A percentile compares a stretch with the other conserved stretches of the same genome.
phyloP scores from a whole-genome alignment of 78 protist genomes.

The slime mould (Dictyostelium discoideum) region DNA sequence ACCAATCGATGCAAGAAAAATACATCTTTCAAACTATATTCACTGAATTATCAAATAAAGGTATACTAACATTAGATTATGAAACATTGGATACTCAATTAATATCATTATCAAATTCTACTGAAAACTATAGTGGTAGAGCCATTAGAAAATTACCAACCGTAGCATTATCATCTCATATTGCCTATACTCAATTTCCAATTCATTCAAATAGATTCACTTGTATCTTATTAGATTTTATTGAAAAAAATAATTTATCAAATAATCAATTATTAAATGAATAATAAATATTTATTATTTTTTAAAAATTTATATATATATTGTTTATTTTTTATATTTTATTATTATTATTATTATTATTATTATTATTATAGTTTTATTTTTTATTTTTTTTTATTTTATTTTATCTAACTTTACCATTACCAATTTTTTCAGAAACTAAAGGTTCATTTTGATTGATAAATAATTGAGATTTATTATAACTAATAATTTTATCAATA shows the following conservation, averaged over 20 bases:
- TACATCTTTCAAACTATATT: slow-evolving; percentile 82
- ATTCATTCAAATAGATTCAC: not conserved
- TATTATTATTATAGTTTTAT: no score
- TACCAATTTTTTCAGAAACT: not conserved
- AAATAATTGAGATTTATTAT: slow-evolving; percentile 15
- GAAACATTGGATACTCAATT: not conserved
- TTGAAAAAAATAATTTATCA: not conserved
- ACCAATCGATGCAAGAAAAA: slow-evolving; percentile 45
- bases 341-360: no score
- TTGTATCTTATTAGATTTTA: not conserved
- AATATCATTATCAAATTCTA: not conserved
- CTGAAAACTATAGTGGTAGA: slow-evolving; percentile 87
- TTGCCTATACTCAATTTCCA: not conserved
- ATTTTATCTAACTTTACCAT: slow-evolving; percentile 41
- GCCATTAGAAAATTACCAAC: slow-evolving; percentile 93
- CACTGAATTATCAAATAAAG: slow-evolving; percentile 65
- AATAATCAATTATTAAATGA: slow-evolving; percentile 8
- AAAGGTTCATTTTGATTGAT: slow-evolving; percentile 4
- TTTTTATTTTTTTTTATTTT: not conserved
- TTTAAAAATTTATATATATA: no score
- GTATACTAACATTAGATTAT: not conserved
- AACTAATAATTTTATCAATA: not conserved
- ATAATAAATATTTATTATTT: not conserved
- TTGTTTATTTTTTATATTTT: no score
- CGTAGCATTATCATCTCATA: slow-evolving; percentile 66